phyloP scores from a whole-genome alignment of 1,284 basidiomycete species.

The Ustilago xerochloae region DNA sequence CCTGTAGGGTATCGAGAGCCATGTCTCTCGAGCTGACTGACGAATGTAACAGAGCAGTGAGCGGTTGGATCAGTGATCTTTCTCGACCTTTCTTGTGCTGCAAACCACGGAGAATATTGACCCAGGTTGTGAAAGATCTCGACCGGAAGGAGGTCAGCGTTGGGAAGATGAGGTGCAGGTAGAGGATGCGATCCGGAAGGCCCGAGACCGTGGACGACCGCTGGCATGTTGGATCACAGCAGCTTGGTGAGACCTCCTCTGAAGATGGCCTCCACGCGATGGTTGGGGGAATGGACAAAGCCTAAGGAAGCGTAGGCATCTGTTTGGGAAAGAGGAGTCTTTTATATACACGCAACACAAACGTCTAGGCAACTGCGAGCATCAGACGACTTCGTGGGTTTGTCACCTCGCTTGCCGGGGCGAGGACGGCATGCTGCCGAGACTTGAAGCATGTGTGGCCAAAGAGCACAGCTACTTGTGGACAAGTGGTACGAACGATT shows the following conservation, averaged over 20 bases:
- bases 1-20: slow-evolving; percentile 45
- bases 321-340: too few species aligned
- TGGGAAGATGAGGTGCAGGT: slow-evolving; percentile 12
- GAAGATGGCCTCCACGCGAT: background rate
- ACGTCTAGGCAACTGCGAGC: too few species aligned
- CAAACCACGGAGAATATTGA: slow-evolving; percentile 50
- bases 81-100: background rate
- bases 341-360: background rate
- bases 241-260: background rate
- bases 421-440: background rate
- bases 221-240: slow-evolving; percentile 16
- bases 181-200: background rate
- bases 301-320: background rate
- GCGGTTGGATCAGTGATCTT: background rate
- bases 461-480: background rate
- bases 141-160: slow-evolving; percentile 17
- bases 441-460: background rate
- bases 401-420: background rate
- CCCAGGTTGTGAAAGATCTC: slow-evolving; percentile 45
- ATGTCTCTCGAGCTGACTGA: slow-evolving; percentile 47
- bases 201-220: slow-evolving; percentile 6
- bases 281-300: background rate
- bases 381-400: background rate
- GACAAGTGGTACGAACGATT: background rate
- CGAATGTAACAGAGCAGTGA: slow-evolving; percentile 34